Evolutionary conservation across 805 yeast genomes (phyloP).

Genomic region (Wickerhamomyces hampshirensis): DNA sequence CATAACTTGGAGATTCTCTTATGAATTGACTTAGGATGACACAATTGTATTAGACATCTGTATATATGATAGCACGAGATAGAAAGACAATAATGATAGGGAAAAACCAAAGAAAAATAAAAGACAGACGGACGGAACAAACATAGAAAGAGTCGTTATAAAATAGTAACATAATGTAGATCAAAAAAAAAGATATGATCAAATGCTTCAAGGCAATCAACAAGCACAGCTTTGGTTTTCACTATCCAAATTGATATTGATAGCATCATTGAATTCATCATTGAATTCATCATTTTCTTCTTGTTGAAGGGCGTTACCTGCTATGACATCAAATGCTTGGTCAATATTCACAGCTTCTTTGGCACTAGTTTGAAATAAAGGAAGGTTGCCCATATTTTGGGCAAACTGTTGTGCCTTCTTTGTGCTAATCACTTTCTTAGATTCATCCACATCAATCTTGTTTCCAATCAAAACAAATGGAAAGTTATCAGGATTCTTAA

Average conservation of each 20-base stretch:
- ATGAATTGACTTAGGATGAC: no score
- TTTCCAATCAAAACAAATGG: conserved; percentile 95
- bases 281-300: conserved; percentile 87
- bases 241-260: conserved; percentile 86
- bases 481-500: conserved; percentile 88
- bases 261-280: conserved; percentile 95
- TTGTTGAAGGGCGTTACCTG: conserved; percentile 92
- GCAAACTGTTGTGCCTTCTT: conserved; percentile 61
- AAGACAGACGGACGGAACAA: no score
- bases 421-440: conserved; percentile 64
- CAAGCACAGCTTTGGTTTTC: conserved; percentile 38
- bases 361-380: conserved; percentile 96
- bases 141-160: background rate
- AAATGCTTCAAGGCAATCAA: conserved; percentile 1
- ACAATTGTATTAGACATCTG: no score
- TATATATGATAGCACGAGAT: no score
- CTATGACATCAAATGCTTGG: conserved; percentile 92
- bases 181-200: background rate
- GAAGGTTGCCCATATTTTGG: conserved; percentile 67
- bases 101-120: no score
- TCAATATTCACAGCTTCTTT: conserved; percentile 95
- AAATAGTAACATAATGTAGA: background rate
- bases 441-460: conserved; percentile 91
- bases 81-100: no score
- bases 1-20: no score